Base-by-base conservation (phyloP, 306 rosid genomes). In the Prunus mira region DNA sequence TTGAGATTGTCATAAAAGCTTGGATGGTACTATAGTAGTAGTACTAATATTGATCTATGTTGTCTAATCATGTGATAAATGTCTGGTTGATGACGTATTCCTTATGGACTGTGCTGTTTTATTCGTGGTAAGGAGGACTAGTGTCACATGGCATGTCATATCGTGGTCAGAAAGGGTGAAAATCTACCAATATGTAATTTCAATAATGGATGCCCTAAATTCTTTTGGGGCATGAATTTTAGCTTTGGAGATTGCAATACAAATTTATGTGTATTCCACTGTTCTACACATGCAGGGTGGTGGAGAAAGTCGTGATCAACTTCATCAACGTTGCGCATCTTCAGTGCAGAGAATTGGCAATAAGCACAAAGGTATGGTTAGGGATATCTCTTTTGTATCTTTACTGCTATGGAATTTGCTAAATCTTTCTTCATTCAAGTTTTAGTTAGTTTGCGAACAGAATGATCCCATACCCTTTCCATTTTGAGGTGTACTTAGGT, bases 281-380 rank as follows among this genome's bases (percentile, higher is more conserved):
- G 46, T 66, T 65, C 57, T 22, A 58, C 56, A 43, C 64, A 30
- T 84, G 79, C 86, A 95, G 97, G 99, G 97, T 55, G 99, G 97
- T 34, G 99, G 99, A 69, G 99, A 95, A 86, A 92, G 97, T 80
- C 85, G 81, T 74, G 92, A 79, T 78, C 96, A 88, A 77, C 93
- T 95, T 81, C 86, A 73, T 75, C 82, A 85, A 49, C 97, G 97
- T 68, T 71, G 96, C 83, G 86, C 93, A 60, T 87, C 96, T 76
- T 80, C 92, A 64, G 69, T 92, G 86, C 81, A 74, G 73, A 81
- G 82, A 77, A 90, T 90, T 74, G 93, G 88, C 72, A 77, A 65
- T 41, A 95, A 88, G 84, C 97, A 90, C 87, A 83, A 74, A 87
- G 98, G 99, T 95, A 69, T 43, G 69, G 58, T 18, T 61, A 32